Evolutionary conservation across 2,329 filamentous ascomycete species (phyloP).

Genomic region (Ceratocystis papillata): DNA sequence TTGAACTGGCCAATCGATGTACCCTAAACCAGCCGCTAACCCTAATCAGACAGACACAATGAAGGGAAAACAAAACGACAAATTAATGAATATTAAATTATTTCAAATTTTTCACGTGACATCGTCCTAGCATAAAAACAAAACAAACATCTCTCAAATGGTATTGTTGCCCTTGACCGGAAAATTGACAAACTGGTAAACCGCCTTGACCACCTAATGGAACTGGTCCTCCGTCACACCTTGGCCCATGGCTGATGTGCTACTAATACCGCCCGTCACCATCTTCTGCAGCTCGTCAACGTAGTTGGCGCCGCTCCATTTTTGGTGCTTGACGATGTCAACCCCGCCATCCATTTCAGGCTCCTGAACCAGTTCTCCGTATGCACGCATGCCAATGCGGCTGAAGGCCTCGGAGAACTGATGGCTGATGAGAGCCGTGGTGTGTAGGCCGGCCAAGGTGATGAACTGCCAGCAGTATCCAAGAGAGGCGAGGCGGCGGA

Average conservation of each 20-base stretch:
- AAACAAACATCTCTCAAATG: too few relatives aligned
- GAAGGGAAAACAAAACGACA: neutral
- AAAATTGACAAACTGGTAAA: too few relatives aligned
- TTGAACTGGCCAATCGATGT: neutral
- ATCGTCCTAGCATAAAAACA: neutral
- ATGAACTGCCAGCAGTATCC: conserved; percentile 99
- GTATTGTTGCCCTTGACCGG: too few relatives aligned
- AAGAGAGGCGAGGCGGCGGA: conserved; percentile 69
- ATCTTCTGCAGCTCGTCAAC: conserved; percentile 94
- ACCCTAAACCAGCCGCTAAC: neutral
- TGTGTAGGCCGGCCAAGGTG: conserved; percentile 94
- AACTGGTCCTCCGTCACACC: conserved; percentile 98
- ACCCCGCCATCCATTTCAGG: conserved; percentile 85
- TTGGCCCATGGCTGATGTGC: conserved; percentile 91
- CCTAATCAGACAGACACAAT: neutral
- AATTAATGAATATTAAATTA: neutral
- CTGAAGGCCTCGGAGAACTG: conserved; percentile 77
- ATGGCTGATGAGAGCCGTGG: conserved; percentile 83
- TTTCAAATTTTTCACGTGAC: neutral
- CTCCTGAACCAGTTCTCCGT: conserved; percentile 94
- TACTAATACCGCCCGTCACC: conserved; percentile 85
- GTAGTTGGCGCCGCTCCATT: conserved; percentile 93
- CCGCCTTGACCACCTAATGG: conserved; percentile 37
- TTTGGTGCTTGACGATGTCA: conserved; percentile 97
- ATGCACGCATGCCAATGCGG: conserved; percentile 81